Base-by-base conservation (phyloP, 306 rosid species). In the Acacia crassicarpa region DNA sequence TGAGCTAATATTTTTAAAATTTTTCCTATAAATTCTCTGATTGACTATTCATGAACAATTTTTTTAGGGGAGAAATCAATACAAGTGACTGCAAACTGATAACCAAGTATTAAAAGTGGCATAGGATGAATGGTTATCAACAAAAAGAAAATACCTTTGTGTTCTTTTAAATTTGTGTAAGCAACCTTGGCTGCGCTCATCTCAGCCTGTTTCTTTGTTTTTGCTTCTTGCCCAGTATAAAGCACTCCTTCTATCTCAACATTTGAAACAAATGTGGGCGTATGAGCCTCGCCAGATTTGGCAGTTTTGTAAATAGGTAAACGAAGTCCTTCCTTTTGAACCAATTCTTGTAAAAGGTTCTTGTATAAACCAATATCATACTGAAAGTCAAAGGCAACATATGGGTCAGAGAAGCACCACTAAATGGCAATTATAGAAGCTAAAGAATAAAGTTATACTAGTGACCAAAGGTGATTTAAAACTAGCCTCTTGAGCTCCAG, bases 141-240 rank as follows among this genome's bases (percentile, higher is more conserved):
- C 58, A 46, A 46, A 72, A 72, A 45, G 53, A 25, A 74, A 73
- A 69, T 56, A 88, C 84, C 88, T 92, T 85, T 83, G 78, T 86
- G 67, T 33, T 84, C 90, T 82, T 78, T 93, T 84, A 95, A 77
- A 67, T 81, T 76, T 43, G 75, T 58, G 83, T 88, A 93, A 27
- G 99, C 98, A 69, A 83, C 87, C 88, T 93, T 91, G 15, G 99
- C 99, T 9, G 90, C 99, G 87, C 75, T 92, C 78, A 86, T 82
- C 84, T 95, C 98, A 8, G 98, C 98, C 61, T 80, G 90, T 83
- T 95, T 93, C 86, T 91, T 95, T 61, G 91, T 87, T 77, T 84
- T 91, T 40, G 89, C 90, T 80, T 74, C 89, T 73, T 89, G 76
- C 59, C 99, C 99, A 1, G 74, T 82, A 81, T 89, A 93, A 78